These are phyloP conservation scores for Quercus cerris DNA, from an alignment of 306 rosid species.

Conservation along the genomic window DNA sequence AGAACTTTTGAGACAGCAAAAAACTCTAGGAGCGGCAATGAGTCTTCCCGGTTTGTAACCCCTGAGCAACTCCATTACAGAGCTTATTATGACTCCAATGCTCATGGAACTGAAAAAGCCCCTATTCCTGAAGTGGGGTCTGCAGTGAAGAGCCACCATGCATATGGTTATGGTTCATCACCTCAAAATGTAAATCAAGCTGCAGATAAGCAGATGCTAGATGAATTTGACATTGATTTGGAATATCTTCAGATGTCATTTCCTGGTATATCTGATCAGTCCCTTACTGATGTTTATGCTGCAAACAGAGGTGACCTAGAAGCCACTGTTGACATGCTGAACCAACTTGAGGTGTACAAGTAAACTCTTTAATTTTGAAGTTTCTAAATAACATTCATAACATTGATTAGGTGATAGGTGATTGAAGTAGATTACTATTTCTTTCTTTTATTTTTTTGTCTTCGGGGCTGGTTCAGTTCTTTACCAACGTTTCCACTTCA, in stretches of 20 bases:
- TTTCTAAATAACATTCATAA: background rate
- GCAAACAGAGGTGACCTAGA: conserved; percentile 61
- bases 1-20: conserved; percentile 25
- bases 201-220: conserved; percentile 35
- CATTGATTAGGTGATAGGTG: background rate
- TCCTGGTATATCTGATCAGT: conserved; percentile 60
- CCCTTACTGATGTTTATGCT: conserved; percentile 63
- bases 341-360: conserved; percentile 70
- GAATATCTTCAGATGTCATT: conserved; percentile 66
- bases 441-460: background rate
- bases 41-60: conserved; percentile 33
- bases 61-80: conserved; percentile 31
- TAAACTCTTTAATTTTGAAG: background rate
- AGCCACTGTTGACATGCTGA: conserved; percentile 73
- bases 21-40: conserved; percentile 25
- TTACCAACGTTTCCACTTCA: background rate
- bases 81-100: conserved; percentile 12
- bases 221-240: conserved; percentile 57
- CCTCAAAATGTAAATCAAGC: conserved; percentile 31
- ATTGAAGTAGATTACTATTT: background rate
- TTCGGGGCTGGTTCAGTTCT: background rate
- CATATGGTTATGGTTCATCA: conserved; percentile 34
- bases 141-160: conserved; percentile 33
- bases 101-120: conserved; percentile 17
- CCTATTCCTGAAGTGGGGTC: conserved; percentile 13